Conservation (phyloP, 495 filamentous ascomycete genomes). For the Aspergillus nidulans region DNA sequence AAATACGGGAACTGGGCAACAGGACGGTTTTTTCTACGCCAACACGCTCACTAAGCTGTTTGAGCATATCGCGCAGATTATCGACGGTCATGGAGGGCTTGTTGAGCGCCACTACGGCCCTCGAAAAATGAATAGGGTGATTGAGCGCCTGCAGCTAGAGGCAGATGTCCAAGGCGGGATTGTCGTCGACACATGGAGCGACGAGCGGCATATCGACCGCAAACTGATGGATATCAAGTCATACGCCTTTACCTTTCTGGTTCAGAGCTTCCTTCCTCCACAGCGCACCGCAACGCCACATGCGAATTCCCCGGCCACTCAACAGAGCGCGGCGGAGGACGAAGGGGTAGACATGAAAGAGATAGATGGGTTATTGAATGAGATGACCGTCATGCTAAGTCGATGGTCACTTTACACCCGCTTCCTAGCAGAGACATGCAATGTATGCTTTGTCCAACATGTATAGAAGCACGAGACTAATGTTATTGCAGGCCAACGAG, state of each 20-base stretch:
- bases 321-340: conserved; percentile 61
- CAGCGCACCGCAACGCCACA: conserved; percentile 54
- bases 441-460: conserved; percentile 46
- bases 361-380: conserved; percentile 77
- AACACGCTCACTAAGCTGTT: conserved; percentile 88
- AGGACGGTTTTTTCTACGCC: conserved; percentile 84
- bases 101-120: conserved; percentile 90
- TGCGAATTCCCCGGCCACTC: conserved; percentile 60
- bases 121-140: conserved; percentile 92
- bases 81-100: conserved; percentile 82
- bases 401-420: conserved; percentile 90
- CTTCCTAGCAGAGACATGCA: conserved; percentile 81
- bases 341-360: conserved; percentile 95
- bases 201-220: conserved; percentile 78
- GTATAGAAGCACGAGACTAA: conserved; percentile 18
- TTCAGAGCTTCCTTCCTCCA: conserved; percentile 83
- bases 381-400: conserved; percentile 85
- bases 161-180: conserved; percentile 98
- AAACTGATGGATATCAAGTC: conserved; percentile 91
- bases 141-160: conserved; percentile 88
- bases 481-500: conserved; percentile 19
- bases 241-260: conserved; percentile 94
- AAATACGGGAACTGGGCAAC: conserved; percentile 52
- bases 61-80: conserved; percentile 94
- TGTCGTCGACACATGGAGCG: conserved; percentile 89